Evolutionary conservation across 192 early-diverging fungal genomes (phyloP).

Genomic region (Dimargaris xerosporica): DNA sequence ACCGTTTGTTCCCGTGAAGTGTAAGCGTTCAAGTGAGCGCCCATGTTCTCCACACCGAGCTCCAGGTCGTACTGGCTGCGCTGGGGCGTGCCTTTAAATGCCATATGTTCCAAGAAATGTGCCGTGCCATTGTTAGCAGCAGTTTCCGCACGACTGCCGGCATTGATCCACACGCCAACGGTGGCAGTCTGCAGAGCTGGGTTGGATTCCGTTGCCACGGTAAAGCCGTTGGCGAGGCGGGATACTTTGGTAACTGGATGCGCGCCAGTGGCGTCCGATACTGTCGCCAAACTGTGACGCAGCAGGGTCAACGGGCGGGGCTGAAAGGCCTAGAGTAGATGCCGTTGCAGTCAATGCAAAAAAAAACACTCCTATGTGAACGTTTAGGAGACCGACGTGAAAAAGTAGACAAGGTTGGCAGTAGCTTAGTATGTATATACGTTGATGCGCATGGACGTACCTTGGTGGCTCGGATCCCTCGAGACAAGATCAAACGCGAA

Average conservation of each 20-base stretch:
- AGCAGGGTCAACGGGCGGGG: slow-evolving; percentile 32
- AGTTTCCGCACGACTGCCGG: slow-evolving; percentile 71
- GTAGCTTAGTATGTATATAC: no score
- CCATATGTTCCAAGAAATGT: slow-evolving; percentile 98
- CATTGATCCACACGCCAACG: slow-evolving; percentile 82
- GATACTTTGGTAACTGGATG: slow-evolving; percentile 45
- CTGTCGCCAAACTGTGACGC: slow-evolving; percentile 21
- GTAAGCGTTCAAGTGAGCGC: slow-evolving; percentile 95
- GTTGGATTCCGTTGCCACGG: slow-evolving; percentile 69
- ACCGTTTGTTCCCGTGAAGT: slow-evolving; percentile 98
- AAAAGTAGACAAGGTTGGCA: no score
- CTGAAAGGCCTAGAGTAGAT: background rate
- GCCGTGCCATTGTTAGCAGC: slow-evolving; percentile 83
- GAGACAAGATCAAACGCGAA: no score
- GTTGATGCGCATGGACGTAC: no score
- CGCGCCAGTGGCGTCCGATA: slow-evolving; percentile 17
- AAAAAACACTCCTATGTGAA: no score
- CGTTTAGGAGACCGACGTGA: no score
- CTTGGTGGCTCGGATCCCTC: no score
- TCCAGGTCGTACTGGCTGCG: slow-evolving; percentile 84
- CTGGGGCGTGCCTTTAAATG: slow-evolving; percentile 91
- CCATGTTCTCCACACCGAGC: slow-evolving; percentile 95
- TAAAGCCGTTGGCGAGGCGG: slow-evolving; percentile 61
- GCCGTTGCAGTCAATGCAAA: no score
- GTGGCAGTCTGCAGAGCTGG: slow-evolving; percentile 70